Base-by-base conservation (phyloP, 768 basidiomycete species). In the Auriscalpium orientale region DNA sequence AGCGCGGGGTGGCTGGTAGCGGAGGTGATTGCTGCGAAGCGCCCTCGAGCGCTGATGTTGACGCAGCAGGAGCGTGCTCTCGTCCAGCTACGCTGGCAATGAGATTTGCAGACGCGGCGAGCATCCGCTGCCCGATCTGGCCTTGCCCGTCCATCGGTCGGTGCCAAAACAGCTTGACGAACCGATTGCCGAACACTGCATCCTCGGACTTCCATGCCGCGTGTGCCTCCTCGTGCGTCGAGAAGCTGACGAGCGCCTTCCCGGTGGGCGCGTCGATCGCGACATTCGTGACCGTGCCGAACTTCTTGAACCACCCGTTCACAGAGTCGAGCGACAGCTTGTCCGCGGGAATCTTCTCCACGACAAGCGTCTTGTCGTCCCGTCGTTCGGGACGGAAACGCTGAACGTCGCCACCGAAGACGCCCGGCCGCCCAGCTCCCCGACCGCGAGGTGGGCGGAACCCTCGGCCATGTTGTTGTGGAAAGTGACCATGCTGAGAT, bases 161-260 rank as follows among this genome's bases (percentile, higher is more conserved):
- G 71, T 95, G 92, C 93, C 95, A 97, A 64, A 95, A 91, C 36
- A 97, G 78, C 71, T 95, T 95, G 61, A 97, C 94, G 68, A 97
- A 97, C 50, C 95, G 83, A 63, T 94, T 95, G 11, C 83, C 84
- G 65, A 97, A 97, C 13, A 97, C 87, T n/a, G 94, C 92, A 59
- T 95, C 92, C 69, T 95, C 90, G 22, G 85, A 84, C 68, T 90
- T 91, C 89, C 94, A 93, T 1, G 95, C 95, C 12, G 82, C 80
- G 64, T 87, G 83, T 0, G 95, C 95, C 64, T 94, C 89, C 20
- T 80, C 81, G 66, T 94, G 91, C 9, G 77, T 81, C 36, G 82
- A 77, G 70, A 97, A 98, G 61, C 88, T 92, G 59, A 98, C 88
- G 49, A 98, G 72, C 0, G 93, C 93, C 67, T 94, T 91, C 46